These are phyloP conservation scores for Ricinus communis DNA, from an alignment of 345 rosid genomes.

Conservation along the genomic window DNA sequence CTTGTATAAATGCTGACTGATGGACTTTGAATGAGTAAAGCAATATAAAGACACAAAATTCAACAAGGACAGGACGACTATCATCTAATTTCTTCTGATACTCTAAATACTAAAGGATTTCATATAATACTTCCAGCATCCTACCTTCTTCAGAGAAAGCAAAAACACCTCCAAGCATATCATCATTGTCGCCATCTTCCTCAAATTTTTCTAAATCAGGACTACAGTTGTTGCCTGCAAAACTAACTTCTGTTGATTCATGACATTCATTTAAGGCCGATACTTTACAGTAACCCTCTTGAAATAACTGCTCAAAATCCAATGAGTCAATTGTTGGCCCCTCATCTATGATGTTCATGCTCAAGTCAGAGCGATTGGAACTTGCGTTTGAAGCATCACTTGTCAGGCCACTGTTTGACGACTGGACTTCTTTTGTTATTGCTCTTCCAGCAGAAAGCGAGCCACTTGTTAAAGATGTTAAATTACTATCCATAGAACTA, in stretches of 20 bases:
- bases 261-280: slow-evolving; percentile 28
- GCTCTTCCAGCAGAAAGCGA: slow-evolving; percentile 55
- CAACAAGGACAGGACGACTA: neutral
- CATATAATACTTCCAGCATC: neutral
- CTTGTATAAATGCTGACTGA: neutral
- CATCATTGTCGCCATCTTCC: slow-evolving; percentile 73
- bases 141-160: slow-evolving; percentile 94
- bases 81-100: slow-evolving; percentile 15
- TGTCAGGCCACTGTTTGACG: slow-evolving; percentile 46
- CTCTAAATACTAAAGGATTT: neutral
- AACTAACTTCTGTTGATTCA: slow-evolving; percentile 42
- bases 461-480: slow-evolving; percentile 42
- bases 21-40: neutral
- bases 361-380: slow-evolving; percentile 64
- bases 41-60: neutral
- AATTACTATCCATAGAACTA: slow-evolving; percentile 36
- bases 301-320: slow-evolving; percentile 70
- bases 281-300: slow-evolving; percentile 65
- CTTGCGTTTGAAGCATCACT: slow-evolving; percentile 59
- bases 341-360: slow-evolving; percentile 57
- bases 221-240: slow-evolving; percentile 42
- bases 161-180: slow-evolving; percentile 89
- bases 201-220: slow-evolving; percentile 64
- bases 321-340: slow-evolving; percentile 46
- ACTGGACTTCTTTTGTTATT: slow-evolving; percentile 41